Conservation (phyloP, 306 rosid genomes). For the Oemleria cerasiformis region DNA sequence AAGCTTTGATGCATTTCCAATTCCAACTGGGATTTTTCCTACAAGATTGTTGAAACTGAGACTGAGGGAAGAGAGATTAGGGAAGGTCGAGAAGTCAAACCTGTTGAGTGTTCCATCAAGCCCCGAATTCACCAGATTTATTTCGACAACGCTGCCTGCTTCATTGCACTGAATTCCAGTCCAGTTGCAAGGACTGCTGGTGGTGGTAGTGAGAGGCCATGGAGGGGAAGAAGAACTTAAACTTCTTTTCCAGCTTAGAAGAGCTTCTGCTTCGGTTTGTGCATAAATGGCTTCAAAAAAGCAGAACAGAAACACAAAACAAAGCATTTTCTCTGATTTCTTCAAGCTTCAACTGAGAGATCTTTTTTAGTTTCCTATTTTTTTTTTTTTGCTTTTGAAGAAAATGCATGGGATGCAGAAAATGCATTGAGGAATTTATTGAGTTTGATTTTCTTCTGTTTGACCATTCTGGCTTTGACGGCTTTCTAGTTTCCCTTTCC, state of each 20-base stretch:
- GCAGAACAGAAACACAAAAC: neutral
- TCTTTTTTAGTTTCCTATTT: neutral
- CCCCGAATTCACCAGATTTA: conserved; percentile 43
- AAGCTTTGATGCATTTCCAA: conserved; percentile 49
- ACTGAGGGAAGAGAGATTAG: conserved; percentile 54
- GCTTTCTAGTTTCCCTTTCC: no score
- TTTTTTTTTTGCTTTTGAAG: neutral
- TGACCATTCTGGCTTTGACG: neutral
- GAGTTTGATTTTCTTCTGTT: neutral
- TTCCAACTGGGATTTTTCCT: conserved; percentile 42
- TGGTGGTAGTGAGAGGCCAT: conserved; percentile 31
- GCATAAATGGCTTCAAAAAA: neutral
- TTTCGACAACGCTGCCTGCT: conserved; percentile 22
- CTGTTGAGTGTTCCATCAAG: conserved; percentile 46
- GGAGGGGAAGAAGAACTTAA: conserved; percentile 36
- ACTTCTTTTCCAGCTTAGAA: conserved; percentile 48
- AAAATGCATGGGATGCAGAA: neutral
- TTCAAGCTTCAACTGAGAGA: neutral
- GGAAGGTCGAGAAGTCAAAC: conserved; percentile 48
- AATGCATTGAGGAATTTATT: neutral
- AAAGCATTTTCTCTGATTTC: neutral
- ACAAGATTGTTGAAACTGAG: conserved; percentile 43
- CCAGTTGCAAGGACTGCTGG: conserved; percentile 49
- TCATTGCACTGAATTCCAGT: conserved; percentile 45
- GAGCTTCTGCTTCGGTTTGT: conserved; percentile 40